Evolutionary conservation across 208 protist genomes (phyloP).

Genomic region (Phytomonas francai): DNA sequence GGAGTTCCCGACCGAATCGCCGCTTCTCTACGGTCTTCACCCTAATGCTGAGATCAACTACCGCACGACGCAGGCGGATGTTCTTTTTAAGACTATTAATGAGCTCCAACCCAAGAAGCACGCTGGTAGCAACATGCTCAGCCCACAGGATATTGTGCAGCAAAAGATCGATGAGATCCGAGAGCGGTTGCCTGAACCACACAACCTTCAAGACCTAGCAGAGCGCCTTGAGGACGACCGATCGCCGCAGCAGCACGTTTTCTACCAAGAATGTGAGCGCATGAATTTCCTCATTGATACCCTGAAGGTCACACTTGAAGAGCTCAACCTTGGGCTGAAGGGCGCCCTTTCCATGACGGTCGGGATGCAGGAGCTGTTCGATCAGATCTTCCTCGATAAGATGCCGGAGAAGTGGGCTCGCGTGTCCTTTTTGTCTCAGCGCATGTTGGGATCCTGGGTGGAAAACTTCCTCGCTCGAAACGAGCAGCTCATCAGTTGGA

Average conservation of each 20-base stretch:
- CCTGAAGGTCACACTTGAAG: slow-evolving; percentile 89
- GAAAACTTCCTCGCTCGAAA: slow-evolving; percentile 93
- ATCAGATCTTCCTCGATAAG: slow-evolving; percentile 88
- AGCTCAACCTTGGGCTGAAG: slow-evolving; percentile 96
- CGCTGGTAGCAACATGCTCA: slow-evolving; percentile 75
- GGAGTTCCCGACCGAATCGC: slow-evolving; percentile 93
- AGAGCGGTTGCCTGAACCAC: slow-evolving; percentile 83
- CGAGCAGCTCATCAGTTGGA: slow-evolving; percentile 93
- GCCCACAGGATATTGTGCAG: slow-evolving; percentile 87
- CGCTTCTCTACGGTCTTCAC: slow-evolving; percentile 96
- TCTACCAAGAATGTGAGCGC: slow-evolving; percentile 97
- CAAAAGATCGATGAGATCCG: slow-evolving; percentile 91
- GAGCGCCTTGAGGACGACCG: slow-evolving; percentile 94
- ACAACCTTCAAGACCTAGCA: slow-evolving; percentile 89
- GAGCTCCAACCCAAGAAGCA: slow-evolving; percentile 94
- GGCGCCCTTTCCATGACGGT: slow-evolving; percentile 92
- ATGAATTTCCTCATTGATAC: slow-evolving; percentile 96
- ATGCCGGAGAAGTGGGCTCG: slow-evolving; percentile 93
- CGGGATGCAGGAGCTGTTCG: slow-evolving; percentile 90
- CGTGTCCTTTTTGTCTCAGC: slow-evolving; percentile 95
- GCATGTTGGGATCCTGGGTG: slow-evolving; percentile 93
- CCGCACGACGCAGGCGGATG: slow-evolving; percentile 92
- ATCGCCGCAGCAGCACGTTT: slow-evolving; percentile 96
- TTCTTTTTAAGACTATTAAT: slow-evolving; percentile 95
- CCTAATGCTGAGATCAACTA: slow-evolving; percentile 99